Base-by-base conservation (phyloP, 352 stramenopile genomes). In the Globisporangium spinosum region DNA sequence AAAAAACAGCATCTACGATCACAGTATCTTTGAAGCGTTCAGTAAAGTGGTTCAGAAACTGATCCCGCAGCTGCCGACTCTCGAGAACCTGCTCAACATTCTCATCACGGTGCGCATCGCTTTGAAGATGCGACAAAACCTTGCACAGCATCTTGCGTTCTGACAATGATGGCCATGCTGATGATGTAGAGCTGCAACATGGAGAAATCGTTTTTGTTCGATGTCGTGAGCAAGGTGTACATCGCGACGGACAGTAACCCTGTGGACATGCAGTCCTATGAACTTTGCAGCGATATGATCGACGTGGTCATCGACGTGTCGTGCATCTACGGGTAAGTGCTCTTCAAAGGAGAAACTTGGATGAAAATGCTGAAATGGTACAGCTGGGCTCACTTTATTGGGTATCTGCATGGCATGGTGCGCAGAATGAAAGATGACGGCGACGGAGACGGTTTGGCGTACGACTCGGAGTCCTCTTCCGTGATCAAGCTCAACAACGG, bases 251-350 rank as follows among this genome's bases (percentile, higher is more conserved):
- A 99, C 76, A 98, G 94, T 64, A 98, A 98, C 76, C 97, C 97
- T 0, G 97, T 99, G 1, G 97, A 99, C 78, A 98, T 98, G 96
- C 93, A 96, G 77, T 94, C 85, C 29, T 98, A 99, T 60, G 98
- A 99, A 72, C 82, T 99, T 6, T 99, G 97, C 74, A 98, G 90
- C 68, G 98, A 99, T 75, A 99, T 99, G 97, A 99, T 99, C 71
- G 98, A 99, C 82, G 96, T 99, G 10, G 97, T 99, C 56, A 96
- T 99, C 58, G 98, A 99, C 77, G 96, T 99, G 0, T 99, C 96
- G 55, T 98, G 97, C 72, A 99, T 99, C 71, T 99, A 99, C 75
- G 97, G 97, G 65, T 70, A 13, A 27, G 57, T 32, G 22, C 13
- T 9, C 10, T 43, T 38, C 9, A 0, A 35, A 15, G 13, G 8